phyloP scores from a whole-genome alignment of 495 filamentous ascomycete species.

The Penicillium robsamsonii region DNA sequence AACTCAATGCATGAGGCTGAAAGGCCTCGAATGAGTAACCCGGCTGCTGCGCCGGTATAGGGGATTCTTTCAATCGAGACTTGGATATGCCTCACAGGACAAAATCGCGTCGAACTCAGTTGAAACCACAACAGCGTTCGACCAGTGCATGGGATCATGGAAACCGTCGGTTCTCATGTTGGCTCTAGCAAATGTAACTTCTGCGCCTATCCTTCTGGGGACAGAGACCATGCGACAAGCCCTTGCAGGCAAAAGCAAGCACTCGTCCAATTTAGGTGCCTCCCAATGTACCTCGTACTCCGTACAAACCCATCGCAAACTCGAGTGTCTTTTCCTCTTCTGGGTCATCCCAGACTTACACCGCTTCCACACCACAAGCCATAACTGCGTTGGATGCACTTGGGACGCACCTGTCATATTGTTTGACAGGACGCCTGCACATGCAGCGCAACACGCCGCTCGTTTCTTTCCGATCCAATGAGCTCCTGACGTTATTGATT shows the following conservation, averaged over 20 bases:
- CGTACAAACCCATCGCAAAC: neutral
- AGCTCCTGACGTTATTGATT: neutral
- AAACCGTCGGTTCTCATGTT: conserved; percentile 1
- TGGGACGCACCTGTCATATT: neutral
- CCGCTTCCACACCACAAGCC: neutral
- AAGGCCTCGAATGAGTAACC: conserved; percentile 8
- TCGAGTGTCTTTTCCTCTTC: neutral
- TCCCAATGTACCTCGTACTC: neutral
- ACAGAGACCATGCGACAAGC: conserved; percentile 3
- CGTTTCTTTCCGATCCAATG: neutral
- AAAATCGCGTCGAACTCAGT: neutral
- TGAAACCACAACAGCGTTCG: neutral
- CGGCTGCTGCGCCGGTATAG: conserved; percentile 17
- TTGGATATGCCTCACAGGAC: neutral
- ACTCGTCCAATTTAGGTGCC: neutral
- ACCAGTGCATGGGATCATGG: neutral
- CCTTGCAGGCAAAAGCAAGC: conserved; percentile 1
- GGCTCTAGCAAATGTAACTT: neutral
- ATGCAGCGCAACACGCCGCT: conserved; percentile 2
- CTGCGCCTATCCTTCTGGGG: neutral
- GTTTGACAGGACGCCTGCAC: conserved; percentile 2
- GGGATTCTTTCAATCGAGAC: neutral
- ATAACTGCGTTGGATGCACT: neutral
- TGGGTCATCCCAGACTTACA: neutral
- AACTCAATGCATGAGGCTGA: conserved; percentile 16